Conservation (phyloP, 2,329 filamentous ascomycete species). For the Fonsecaea erecta region DNA sequence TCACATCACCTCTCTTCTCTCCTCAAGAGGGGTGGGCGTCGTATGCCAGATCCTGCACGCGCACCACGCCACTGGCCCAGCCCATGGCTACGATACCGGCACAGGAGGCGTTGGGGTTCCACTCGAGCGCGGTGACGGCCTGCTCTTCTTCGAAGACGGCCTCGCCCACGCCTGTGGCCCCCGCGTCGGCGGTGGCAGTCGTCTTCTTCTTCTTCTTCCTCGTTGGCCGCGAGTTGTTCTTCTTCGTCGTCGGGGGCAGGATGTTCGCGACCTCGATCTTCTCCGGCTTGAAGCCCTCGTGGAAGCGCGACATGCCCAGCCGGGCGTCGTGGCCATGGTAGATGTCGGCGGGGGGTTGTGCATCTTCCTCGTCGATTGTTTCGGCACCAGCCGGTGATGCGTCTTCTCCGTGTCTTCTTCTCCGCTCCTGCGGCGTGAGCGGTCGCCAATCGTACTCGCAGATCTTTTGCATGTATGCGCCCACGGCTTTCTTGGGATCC, state of each 20-base stretch:
- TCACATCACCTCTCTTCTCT: no score
- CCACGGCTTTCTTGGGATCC: conserved; percentile 38
- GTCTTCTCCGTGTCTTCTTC: neutral
- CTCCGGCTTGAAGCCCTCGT: conserved; percentile 51
- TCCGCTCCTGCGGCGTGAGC: neutral
- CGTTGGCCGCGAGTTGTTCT: no score
- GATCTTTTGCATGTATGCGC: conserved; percentile 61
- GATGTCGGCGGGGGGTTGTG: conserved; percentile 28
- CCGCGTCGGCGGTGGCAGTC: conserved; percentile 3
- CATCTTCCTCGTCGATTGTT: neutral
- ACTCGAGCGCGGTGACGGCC: conserved; percentile 65
- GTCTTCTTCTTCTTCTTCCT: conserved; percentile 13
- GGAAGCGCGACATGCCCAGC: conserved; percentile 48
- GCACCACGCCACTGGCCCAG: conserved; percentile 69
- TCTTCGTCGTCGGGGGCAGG: neutral
- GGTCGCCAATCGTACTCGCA: conserved; percentile 62
- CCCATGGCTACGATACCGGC: conserved; percentile 70
- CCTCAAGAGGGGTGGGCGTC: conserved; percentile 12
- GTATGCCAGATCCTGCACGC: conserved; percentile 67
- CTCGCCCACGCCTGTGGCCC: conserved; percentile 38
- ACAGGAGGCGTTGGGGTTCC: conserved; percentile 70
- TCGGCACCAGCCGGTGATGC: no score
- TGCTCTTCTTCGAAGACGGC: conserved; percentile 66
- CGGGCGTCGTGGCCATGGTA: conserved; percentile 34
- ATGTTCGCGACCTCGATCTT: conserved; percentile 39